Conservation (phyloP, 371 early-diverging fungal genomes). For the Mucor plumbeus region DNA sequence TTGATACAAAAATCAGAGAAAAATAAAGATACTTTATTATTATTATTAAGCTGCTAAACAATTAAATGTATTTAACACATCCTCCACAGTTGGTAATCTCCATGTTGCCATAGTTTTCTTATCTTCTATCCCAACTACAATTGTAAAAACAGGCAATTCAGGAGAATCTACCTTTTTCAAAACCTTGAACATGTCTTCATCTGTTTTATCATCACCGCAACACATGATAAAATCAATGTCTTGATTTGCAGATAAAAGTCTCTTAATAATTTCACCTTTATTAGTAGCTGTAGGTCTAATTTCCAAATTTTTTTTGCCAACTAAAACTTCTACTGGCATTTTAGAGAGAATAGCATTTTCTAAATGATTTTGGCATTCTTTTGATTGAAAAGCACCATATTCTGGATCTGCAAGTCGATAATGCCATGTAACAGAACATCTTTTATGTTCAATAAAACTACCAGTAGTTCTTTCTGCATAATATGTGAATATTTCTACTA, state of each 20-base stretch:
- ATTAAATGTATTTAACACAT: constrained; percentile 28
- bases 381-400: constrained; percentile 84
- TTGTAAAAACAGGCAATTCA: constrained; percentile 59
- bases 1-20: no score
- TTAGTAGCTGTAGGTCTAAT: constrained; percentile 82
- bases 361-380: constrained; percentile 91
- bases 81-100: constrained; percentile 68
- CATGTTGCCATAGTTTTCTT: constrained; percentile 77
- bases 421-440: constrained; percentile 89
- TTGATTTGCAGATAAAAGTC: constrained; percentile 63
- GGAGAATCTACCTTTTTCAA: constrained; percentile 46
- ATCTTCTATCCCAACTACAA: constrained; percentile 76
- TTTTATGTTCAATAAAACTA: constrained; percentile 85
- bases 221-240: constrained; percentile 86
- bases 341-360: constrained; percentile 88
- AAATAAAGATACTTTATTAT: no score
- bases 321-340: constrained; percentile 90
- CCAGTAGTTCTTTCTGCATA: constrained; percentile 92
- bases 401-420: constrained; percentile 89
- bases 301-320: constrained; percentile 97
- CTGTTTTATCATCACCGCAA: constrained; percentile 94
- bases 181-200: constrained; percentile 92
- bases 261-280: constrained; percentile 94
- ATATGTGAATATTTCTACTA: constrained; percentile 84
- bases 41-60: neutral